Percentiles rank a stretch among this genome's conserved stretches.
Evolutionary conservation across 129 eudicot genomes (phyloP).

Genomic region (Artemisia argyi): DNA sequence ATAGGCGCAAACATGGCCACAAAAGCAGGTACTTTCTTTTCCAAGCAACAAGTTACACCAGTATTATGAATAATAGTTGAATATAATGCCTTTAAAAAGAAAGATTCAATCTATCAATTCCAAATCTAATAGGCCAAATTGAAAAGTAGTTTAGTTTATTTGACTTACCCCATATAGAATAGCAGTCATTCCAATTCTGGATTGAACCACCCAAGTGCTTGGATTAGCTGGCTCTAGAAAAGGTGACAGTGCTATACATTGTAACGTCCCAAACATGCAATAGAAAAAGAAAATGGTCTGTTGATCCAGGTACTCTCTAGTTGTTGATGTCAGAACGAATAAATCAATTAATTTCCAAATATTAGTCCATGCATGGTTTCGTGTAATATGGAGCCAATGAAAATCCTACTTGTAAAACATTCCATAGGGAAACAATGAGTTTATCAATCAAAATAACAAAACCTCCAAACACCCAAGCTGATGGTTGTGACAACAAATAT

Average conservation of each 20-base stretch:
- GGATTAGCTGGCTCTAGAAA: slow-evolving; percentile 14
- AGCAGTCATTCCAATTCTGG: slow-evolving; percentile 17
- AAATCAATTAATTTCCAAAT: not conserved
- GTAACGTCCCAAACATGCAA: slow-evolving; percentile 20
- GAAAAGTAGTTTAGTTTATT: not conserved
- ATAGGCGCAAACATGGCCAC: slow-evolving; percentile 2
- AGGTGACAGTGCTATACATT: slow-evolving; percentile 10
- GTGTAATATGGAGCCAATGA: not conserved
- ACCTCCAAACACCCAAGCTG: slow-evolving; percentile 19
- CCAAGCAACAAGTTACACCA: slow-evolving; percentile 24
- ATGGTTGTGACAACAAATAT: slow-evolving; percentile 2
- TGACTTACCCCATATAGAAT: slow-evolving; percentile 22
- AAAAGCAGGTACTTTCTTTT: slow-evolving; percentile 31
- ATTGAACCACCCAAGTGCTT: slow-evolving; percentile 17
- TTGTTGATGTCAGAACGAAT: not conserved
- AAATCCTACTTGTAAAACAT: slow-evolving; percentile 12
- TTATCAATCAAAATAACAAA: not conserved
- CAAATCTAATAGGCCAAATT: not conserved
- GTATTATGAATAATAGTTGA: not conserved
- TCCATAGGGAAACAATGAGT: slow-evolving; percentile 8
- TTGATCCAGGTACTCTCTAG: slow-evolving; percentile 22
- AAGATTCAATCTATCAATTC: not conserved
- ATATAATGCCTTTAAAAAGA: slow-evolving; percentile 16
- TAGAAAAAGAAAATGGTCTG: slow-evolving; percentile 24
- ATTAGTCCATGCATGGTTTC: not conserved